These are phyloP conservation scores for Fraxinus baroniana DNA, from an alignment of 305 asterid genomes.

Conservation along the genomic window DNA sequence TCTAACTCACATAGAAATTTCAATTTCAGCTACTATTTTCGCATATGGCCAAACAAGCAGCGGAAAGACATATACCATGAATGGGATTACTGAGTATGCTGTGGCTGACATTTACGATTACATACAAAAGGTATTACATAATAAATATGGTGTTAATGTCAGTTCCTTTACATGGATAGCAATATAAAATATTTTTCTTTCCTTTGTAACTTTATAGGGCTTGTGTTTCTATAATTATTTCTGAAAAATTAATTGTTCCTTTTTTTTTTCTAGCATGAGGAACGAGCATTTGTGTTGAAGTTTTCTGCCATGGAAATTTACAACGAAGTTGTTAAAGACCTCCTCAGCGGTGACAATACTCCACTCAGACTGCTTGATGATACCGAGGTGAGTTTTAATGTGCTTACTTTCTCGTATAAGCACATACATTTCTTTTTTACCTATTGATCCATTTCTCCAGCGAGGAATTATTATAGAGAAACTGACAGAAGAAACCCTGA, in stretches of 20 bases:
- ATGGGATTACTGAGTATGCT: constrained; percentile 88
- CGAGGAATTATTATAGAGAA: constrained; percentile 62
- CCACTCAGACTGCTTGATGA: constrained; percentile 90
- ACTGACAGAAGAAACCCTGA: constrained; percentile 87
- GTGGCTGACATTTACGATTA: constrained; percentile 85
- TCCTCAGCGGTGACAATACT: constrained; percentile 68
- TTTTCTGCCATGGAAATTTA: constrained; percentile 95
- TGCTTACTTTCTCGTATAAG: constrained; percentile 12
- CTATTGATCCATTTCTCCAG: background rate
- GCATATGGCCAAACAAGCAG: constrained; percentile 99
- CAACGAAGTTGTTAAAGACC: constrained; percentile 95
- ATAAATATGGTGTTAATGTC: constrained; percentile 13
- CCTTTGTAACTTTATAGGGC: background rate
- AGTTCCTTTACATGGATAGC: constrained; percentile 16
- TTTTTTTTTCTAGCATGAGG: constrained; percentile 64
- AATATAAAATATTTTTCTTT: constrained; percentile 10
- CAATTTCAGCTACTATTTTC: constrained; percentile 73
- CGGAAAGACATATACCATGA: constrained; percentile 96
- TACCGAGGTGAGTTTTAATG: constrained; percentile 69
- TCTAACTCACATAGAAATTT: constrained; percentile 24
- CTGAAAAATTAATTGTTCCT: background rate
- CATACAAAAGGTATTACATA: constrained; percentile 58
- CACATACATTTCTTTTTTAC: constrained; percentile 9
- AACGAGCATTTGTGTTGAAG: constrained; percentile 81
- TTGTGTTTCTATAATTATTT: constrained; percentile 15